Conservation (phyloP, 257 asterid genomes). For the Solanum tacnaense region DNA sequence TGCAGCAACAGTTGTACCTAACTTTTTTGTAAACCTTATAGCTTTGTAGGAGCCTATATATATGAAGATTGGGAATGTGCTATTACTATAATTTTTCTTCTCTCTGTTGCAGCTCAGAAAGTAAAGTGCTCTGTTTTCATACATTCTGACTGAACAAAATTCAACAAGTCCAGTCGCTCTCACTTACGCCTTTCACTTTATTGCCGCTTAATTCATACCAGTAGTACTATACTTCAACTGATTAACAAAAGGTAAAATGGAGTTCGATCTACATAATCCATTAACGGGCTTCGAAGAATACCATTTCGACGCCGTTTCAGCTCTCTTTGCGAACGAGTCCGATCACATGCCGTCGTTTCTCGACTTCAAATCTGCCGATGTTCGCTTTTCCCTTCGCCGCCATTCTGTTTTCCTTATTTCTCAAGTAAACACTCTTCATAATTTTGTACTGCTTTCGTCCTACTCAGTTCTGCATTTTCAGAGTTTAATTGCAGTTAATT, state of each 20-base stretch:
- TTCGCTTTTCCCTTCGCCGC: conserved; percentile 34
- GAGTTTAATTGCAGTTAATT: neutral
- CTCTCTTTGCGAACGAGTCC: conserved; percentile 44
- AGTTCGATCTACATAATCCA: conserved; percentile 37
- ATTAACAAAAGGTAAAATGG: conserved; percentile 15
- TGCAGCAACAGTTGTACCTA: neutral
- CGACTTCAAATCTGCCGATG: conserved; percentile 15
- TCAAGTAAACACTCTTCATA: conserved; percentile 17
- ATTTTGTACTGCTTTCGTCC: neutral
- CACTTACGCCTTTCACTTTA: neutral
- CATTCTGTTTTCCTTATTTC: conserved; percentile 27
- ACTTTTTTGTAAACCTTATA: neutral
- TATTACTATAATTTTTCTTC: neutral
- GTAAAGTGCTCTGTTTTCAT: neutral
- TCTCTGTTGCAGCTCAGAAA: neutral
- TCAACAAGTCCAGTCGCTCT: neutral
- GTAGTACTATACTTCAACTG: neutral
- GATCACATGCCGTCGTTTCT: conserved; percentile 38
- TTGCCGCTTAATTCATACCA: neutral
- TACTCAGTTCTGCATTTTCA: no score
- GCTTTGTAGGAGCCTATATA: neutral
- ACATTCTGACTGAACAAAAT: neutral
- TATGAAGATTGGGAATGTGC: neutral
- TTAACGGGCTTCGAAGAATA: conserved; percentile 16
- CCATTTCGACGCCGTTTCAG: conserved; percentile 24